Conservation (phyloP, 2,329 filamentous ascomycete species). For the Epichloe elymi region DNA sequence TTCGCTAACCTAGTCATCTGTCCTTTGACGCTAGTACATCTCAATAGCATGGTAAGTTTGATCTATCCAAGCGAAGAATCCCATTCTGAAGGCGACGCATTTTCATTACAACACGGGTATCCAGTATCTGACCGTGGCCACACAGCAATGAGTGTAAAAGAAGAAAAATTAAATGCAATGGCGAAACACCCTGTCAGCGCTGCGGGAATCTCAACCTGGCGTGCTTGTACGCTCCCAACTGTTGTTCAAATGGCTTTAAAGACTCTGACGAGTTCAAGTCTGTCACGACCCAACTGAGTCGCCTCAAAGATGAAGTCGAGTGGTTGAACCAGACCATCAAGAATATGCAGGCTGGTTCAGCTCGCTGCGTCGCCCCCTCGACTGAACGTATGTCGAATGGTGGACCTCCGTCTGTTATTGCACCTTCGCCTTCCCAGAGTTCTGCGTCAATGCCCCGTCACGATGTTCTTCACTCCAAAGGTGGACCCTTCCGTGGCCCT, state of each 20-base stretch:
- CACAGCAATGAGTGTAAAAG: constrained; percentile 58
- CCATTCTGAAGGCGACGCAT: background rate
- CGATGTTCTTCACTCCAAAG: constrained; percentile 36
- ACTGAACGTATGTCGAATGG: constrained; percentile 29
- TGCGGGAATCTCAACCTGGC: constrained; percentile 55
- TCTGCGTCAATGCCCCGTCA: constrained; percentile 24
- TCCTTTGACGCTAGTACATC: constrained; percentile 32
- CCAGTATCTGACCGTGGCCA: background rate
- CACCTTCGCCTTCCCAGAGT: constrained; percentile 31
- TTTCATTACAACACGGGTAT: background rate
- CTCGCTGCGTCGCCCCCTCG: constrained; percentile 27
- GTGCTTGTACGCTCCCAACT: constrained; percentile 54
- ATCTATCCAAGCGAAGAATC: background rate
- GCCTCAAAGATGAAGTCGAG: constrained; percentile 75
- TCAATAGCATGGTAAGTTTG: constrained; percentile 45
- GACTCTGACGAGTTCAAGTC: constrained; percentile 83
- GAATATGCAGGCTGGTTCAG: constrained; percentile 45
- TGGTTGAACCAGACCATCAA: constrained; percentile 61
- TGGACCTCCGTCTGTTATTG: constrained; percentile 14
- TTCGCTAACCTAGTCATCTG: background rate
- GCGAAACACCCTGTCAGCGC: constrained; percentile 52
- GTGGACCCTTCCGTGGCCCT: constrained; percentile 64
- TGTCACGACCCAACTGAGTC: constrained; percentile 60
- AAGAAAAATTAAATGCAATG: constrained; percentile 66
- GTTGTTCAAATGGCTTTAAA: constrained; percentile 68